Conservation (phyloP, 2,329 filamentous ascomycete genomes). For the Tolypocladium ovalisporum region DNA sequence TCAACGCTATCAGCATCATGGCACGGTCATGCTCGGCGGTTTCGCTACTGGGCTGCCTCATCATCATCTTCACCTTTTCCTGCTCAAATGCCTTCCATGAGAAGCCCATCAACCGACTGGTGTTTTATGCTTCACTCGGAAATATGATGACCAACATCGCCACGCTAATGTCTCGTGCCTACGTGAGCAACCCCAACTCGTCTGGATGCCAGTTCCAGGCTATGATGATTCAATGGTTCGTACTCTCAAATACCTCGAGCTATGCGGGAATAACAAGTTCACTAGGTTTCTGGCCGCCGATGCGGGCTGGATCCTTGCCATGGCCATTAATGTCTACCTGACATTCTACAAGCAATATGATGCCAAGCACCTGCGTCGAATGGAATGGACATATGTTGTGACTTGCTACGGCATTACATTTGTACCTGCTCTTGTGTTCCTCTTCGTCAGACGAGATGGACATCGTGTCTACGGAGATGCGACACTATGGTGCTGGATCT, state of each 20-base stretch:
- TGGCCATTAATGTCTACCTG: slow-evolving; percentile 70
- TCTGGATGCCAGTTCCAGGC: slow-evolving; percentile 62
- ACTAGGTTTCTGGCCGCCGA: slow-evolving; percentile 64
- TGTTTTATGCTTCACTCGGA: slow-evolving; percentile 75
- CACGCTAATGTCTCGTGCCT: slow-evolving; percentile 59
- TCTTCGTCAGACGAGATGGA: slow-evolving; percentile 46
- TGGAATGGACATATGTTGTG: slow-evolving; percentile 57
- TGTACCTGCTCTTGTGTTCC: slow-evolving; percentile 49
- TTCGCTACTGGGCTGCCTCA: slow-evolving; percentile 58
- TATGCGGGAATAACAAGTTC: neutral
- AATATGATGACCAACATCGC: slow-evolving; percentile 71
- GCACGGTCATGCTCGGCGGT: slow-evolving; percentile 60
- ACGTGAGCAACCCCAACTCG: slow-evolving; percentile 35
- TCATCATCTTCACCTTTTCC: slow-evolving; percentile 63
- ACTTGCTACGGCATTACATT: slow-evolving; percentile 61
- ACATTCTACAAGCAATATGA: slow-evolving; percentile 64
- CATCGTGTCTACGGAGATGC: slow-evolving; percentile 56
- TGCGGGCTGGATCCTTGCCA: slow-evolving; percentile 61
- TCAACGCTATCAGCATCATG: slow-evolving; percentile 38
- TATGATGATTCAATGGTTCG: slow-evolving; percentile 55
- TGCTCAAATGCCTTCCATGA: slow-evolving; percentile 55
- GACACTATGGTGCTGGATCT: slow-evolving; percentile 67
- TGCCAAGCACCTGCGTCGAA: slow-evolving; percentile 43
- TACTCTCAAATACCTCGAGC: neutral
- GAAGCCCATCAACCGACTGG: slow-evolving; percentile 76